Evolutionary conservation across 2,329 filamentous ascomycete species (phyloP).

Genomic region (Cylindrodendrum hubeiense): DNA sequence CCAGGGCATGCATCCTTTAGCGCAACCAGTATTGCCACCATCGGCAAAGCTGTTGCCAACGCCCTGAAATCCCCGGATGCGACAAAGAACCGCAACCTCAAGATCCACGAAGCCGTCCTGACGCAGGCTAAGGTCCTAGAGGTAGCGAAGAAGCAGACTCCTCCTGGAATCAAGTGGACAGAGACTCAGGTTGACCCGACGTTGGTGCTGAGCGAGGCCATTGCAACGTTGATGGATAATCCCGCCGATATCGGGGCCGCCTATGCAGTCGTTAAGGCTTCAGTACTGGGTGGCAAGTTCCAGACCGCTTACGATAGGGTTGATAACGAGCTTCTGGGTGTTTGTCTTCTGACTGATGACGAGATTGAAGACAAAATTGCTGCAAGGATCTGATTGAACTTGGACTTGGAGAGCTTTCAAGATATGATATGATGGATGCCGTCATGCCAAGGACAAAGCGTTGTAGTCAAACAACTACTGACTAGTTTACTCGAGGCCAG

Average conservation of each 20-base stretch:
- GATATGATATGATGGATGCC: background rate
- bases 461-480: background rate
- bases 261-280: slow-evolving; percentile 4
- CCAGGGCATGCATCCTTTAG: slow-evolving; percentile 8
- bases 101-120: slow-evolving; percentile 13
- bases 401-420: background rate
- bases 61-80: slow-evolving; percentile 2
- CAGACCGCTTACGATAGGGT: background rate
- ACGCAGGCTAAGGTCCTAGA: slow-evolving; percentile 14
- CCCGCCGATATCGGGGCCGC: background rate
- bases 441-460: background rate
- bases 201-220: background rate
- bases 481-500: background rate
- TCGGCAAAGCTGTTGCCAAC: slow-evolving; percentile 17
- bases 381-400: background rate
- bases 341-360: slow-evolving; percentile 10
- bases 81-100: slow-evolving; percentile 15
- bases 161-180: background rate
- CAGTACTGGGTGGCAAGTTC: slow-evolving; percentile 1
- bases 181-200: background rate
- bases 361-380: slow-evolving; percentile 15
- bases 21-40: slow-evolving; percentile 5
- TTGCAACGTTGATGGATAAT: background rate
- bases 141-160: slow-evolving; percentile 7
- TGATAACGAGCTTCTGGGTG: slow-evolving; percentile 20